Conservation (phyloP, 108 stramenopile species). For the Discostella stelligeroides region DNA sequence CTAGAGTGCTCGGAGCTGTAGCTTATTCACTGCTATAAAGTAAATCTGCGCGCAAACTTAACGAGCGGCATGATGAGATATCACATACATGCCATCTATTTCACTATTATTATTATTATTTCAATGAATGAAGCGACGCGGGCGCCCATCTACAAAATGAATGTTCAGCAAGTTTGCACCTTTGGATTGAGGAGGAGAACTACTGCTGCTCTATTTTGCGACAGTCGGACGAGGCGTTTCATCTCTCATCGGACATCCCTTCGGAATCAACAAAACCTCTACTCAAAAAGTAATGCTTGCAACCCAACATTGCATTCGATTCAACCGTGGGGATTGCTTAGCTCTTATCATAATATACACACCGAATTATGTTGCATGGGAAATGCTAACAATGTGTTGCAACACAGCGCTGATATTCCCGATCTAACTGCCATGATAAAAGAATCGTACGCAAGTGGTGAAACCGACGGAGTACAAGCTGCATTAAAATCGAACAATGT, state of each 20-base stretch:
- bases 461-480: constrained; percentile 41
- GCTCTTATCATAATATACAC: not conserved
- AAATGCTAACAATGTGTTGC: not conserved
- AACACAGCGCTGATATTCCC: not conserved
- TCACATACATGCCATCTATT: not conserved
- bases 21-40: too few relatives aligned
- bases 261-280: not conserved
- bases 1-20: too few relatives aligned
- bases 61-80: not conserved
- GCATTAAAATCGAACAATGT: constrained; percentile 21
- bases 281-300: not conserved
- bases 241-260: not conserved
- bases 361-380: not conserved
- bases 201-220: not conserved
- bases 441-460: constrained; percentile 25
- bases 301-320: not conserved
- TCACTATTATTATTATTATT: not conserved
- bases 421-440: constrained; percentile 11
- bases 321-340: not conserved
- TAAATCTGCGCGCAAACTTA: too few relatives aligned
- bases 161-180: not conserved
- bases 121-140: not conserved
- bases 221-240: not conserved
- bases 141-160: not conserved
- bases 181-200: not conserved